Conservation (phyloP, 441 rosid genomes). For the Euphorbia celastroides region DNA sequence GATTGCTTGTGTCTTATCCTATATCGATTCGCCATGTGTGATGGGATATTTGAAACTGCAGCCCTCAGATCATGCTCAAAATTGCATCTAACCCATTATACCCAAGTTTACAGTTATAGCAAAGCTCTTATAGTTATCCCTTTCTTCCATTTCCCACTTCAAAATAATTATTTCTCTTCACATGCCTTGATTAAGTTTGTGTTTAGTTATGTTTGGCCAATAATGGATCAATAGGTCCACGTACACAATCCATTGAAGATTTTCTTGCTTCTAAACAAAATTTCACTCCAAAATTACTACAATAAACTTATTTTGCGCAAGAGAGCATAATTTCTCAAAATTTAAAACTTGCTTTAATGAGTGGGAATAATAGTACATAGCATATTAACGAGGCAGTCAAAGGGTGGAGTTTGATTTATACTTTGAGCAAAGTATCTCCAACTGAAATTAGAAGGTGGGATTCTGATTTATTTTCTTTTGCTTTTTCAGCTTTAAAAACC, state of each 20-base stretch:
- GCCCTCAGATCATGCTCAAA: slow-evolving; percentile 9
- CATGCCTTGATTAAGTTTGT: neutral
- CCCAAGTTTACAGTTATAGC: neutral
- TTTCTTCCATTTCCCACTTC: neutral
- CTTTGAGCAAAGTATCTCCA: slow-evolving; percentile 36
- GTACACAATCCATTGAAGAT: neutral
- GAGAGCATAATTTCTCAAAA: neutral
- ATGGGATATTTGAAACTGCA: neutral
- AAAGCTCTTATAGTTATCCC: neutral
- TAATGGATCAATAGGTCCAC: slow-evolving; percentile 9
- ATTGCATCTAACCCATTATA: neutral
- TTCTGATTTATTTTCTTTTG: slow-evolving; percentile 25
- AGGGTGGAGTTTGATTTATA: slow-evolving; percentile 29
- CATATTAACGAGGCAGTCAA: slow-evolving; percentile 32
- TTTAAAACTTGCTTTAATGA: neutral
- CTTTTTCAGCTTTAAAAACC: slow-evolving; percentile 31
- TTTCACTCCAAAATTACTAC: neutral
- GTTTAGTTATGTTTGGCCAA: neutral
- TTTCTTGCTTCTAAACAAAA: neutral
- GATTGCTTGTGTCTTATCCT: too few relatives aligned
- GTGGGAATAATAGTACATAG: neutral
- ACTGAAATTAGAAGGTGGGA: neutral
- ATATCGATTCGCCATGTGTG: too few relatives aligned
- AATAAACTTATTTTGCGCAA: neutral
- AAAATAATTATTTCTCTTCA: neutral